Percentiles rank a stretch among this genome's conserved stretches.
These are phyloP conservation scores for Mallotus repandus DNA, from an alignment of 441 rosid species.

Conservation along the genomic window DNA sequence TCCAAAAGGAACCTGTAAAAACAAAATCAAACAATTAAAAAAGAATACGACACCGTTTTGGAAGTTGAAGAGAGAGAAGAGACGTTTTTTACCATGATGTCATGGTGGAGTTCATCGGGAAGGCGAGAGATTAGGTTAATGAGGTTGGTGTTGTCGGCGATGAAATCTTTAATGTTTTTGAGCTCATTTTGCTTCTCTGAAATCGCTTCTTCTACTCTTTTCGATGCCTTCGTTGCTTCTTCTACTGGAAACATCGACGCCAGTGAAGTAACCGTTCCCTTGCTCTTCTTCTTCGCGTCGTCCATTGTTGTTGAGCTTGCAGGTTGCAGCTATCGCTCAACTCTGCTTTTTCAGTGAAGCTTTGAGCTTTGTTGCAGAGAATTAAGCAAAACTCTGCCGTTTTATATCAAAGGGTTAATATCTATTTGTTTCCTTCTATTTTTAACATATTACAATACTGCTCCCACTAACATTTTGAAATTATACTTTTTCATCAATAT, in stretches of 20 bases:
- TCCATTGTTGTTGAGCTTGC: constrained; percentile 29
- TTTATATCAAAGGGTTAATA: too few species aligned
- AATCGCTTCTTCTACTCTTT: constrained; percentile 60
- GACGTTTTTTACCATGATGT: constrained; percentile 50
- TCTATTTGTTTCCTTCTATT: too few species aligned
- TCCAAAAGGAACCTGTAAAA: constrained; percentile 72
- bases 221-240: constrained; percentile 62
- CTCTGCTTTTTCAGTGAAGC: too few species aligned
- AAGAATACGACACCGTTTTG: too few species aligned
- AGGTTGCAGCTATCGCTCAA: background rate
- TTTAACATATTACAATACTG: too few species aligned
- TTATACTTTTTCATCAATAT: too few species aligned
- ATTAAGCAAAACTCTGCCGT: too few species aligned
- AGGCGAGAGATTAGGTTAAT: constrained; percentile 61
- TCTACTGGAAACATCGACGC: constrained; percentile 62
- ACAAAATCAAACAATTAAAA: background rate
- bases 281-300: constrained; percentile 17
- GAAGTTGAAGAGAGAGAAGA: background rate
- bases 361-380: too few species aligned
- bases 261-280: constrained; percentile 63
- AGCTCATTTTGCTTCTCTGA: constrained; percentile 58
- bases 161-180: constrained; percentile 45
- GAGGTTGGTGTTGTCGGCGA: constrained; percentile 60
- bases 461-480: too few species aligned
- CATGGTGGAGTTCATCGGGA: constrained; percentile 79